A percentile compares a stretch with the other conserved stretches of the same genome.
Conservation (phyloP, 2,329 filamentous ascomycete genomes). For the Verticillium dahliae region DNA sequence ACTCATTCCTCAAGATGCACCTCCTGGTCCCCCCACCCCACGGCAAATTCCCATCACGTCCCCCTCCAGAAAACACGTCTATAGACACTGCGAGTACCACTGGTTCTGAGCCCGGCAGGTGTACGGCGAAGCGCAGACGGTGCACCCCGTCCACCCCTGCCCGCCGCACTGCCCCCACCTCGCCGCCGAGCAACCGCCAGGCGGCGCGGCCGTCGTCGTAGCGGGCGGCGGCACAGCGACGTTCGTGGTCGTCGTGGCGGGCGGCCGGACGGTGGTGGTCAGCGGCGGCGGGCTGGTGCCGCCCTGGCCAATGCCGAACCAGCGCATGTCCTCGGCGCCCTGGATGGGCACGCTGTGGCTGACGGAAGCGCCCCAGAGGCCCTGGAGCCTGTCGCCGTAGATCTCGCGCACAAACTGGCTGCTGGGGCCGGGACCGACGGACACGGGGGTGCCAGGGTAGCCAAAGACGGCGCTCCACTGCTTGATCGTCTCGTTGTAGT, state of each 20-base stretch:
- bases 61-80: background rate
- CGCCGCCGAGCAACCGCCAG: constrained; percentile 5
- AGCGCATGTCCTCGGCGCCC: constrained; percentile 17
- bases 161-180: constrained; percentile 36
- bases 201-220: constrained; percentile 7
- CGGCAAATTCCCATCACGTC: background rate
- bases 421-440: constrained; percentile 19
- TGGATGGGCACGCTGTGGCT: constrained; percentile 24
- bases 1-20: background rate
- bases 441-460: constrained; percentile 19
- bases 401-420: constrained; percentile 22
- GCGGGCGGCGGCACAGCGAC: constrained; percentile 4
- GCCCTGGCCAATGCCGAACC: constrained; percentile 14
- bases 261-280: constrained; percentile 5
- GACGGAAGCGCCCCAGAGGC: constrained; percentile 23
- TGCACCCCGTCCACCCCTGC: constrained; percentile 32
- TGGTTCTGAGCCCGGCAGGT: constrained; percentile 27
- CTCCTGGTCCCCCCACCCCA: no score
- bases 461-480: constrained; percentile 47
- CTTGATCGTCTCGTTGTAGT: constrained; percentile 52
- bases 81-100: constrained; percentile 31
- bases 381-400: constrained; percentile 24
- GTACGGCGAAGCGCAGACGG: constrained; percentile 34
- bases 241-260: background rate
- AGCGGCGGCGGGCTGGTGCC: background rate